Conservation (phyloP, 2,329 filamentous ascomycete species). For the Aspergillus unguis region DNA sequence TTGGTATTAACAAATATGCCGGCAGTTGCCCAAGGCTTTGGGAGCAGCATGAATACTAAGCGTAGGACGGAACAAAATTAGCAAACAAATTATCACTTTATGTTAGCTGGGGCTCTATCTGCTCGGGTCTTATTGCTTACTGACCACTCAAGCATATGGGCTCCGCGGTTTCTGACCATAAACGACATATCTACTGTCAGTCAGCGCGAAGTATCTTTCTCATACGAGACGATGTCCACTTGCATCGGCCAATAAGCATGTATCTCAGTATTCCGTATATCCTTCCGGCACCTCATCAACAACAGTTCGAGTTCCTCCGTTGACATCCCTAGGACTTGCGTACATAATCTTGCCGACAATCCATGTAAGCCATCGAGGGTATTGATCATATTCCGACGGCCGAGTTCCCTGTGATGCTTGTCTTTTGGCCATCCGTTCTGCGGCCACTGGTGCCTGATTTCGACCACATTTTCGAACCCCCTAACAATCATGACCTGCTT, state of each 20-base stretch:
- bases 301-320: neutral
- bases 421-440: conserved; percentile 32
- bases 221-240: neutral
- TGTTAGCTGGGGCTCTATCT: too few relatives aligned
- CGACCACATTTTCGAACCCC: conserved; percentile 25
- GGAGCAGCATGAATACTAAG: too few relatives aligned
- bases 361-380: conserved; percentile 4
- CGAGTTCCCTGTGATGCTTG: conserved; percentile 25
- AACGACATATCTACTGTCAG: too few relatives aligned
- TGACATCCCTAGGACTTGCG: conserved; percentile 6
- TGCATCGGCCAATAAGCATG: conserved; percentile 9
- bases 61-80: too few relatives aligned
- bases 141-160: too few relatives aligned
- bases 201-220: too few relatives aligned
- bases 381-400: conserved; percentile 11
- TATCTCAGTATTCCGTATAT: neutral
- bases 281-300: neutral
- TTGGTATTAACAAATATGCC: too few relatives aligned
- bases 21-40: too few relatives aligned
- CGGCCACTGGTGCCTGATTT: conserved; percentile 21
- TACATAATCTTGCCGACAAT: neutral
- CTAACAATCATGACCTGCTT: conserved; percentile 20
- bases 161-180: too few relatives aligned
- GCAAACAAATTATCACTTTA: too few relatives aligned
- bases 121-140: too few relatives aligned